These are phyloP conservation scores for Saccharomycopsis sp. DNA, from an alignment of 805 yeast genomes.

Conservation along the genomic window DNA sequence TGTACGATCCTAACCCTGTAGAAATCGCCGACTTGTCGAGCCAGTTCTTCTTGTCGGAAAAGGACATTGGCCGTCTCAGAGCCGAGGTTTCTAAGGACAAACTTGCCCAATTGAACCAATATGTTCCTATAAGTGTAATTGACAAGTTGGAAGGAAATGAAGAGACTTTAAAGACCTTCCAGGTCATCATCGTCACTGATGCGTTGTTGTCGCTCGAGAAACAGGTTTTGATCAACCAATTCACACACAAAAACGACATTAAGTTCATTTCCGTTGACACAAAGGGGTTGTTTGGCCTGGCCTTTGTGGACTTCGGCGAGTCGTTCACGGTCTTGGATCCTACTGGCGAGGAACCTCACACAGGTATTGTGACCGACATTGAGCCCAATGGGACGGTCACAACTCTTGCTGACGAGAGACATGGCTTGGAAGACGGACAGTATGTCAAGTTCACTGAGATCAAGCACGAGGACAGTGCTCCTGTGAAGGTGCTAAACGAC, in stretches of 20 bases:
- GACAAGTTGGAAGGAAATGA: constrained; percentile 41
- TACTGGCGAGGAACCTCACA: constrained; percentile 86
- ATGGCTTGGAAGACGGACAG: constrained; percentile 89
- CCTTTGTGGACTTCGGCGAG: constrained; percentile 87
- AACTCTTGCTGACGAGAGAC: constrained; percentile 85
- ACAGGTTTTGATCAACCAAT: constrained; percentile 66
- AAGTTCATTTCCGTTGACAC: constrained; percentile 78
- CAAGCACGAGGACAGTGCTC: constrained; percentile 41
- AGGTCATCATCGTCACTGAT: constrained; percentile 78
- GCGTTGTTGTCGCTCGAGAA: constrained; percentile 60
- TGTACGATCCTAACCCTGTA: constrained; percentile 75
- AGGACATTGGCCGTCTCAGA: constrained; percentile 72
- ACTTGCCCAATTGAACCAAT: constrained; percentile 78
- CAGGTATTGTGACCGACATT: constrained; percentile 86
- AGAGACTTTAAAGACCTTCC: constrained; percentile 49
- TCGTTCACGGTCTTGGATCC: constrained; percentile 74
- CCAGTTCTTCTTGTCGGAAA: constrained; percentile 72
- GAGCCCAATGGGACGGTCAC: constrained; percentile 89
- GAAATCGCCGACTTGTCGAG: constrained; percentile 70
- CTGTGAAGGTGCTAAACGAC: constrained; percentile 58
- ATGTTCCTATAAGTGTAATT: constrained; percentile 77
- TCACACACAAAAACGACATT: constrained; percentile 67
- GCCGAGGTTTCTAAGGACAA: constrained; percentile 63
- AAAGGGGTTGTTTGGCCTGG: constrained; percentile 81
- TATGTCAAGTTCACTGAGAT: constrained; percentile 83